Evolutionary conservation across 345 rosid species (phyloP), one percentile per base, ranked within the genome.

Genomic region (Citrus mangshanensis): DNA sequence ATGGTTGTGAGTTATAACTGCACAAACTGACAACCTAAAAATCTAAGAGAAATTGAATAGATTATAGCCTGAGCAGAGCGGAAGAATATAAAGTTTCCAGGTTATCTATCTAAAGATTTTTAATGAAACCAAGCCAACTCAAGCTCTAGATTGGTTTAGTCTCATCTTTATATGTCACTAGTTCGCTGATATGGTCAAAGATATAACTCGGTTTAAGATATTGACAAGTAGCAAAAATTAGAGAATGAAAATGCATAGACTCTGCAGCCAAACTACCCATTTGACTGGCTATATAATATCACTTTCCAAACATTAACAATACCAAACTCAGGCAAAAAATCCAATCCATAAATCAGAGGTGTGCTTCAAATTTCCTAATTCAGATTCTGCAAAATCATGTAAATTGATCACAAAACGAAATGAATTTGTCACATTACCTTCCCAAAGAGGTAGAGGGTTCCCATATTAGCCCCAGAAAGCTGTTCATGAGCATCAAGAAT

Each of bases 401-500:
- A 38, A 16, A 62, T 62, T 46, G 62, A 76, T 35, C 60, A 37
- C 63, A 67, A 35, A 51, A n/a, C 6, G 5, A 34, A 83, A 65
- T 59, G 6, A 73, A 51, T 28, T 51, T 16, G 34, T 32, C 51
- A 71, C 27, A 68, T 80, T 89, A 96, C 99, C 98, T 94, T 96
- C 73, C 98, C 98, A 84, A 93, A 96, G 67, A 96, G 88, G 87
- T 91, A 93, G 38, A 96, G 28, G 3, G 87, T 96, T 66, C 98
- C 98, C 90, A 83, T 86, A 73, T 93, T 96, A 46, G 90, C 88
- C 13, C 98, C 98, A 84, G 85, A 89, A 78, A 84, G 81, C 91
- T 94, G 98, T 78, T 96, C 99, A 63, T 94, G 84, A 67, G 93
- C 95, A 81, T 94, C 98, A 64, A 96, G 80, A 80, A 92, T 83